phyloP scores from a whole-genome alignment of 352 stramenopile species.

The Aphanomyces invadans region DNA sequence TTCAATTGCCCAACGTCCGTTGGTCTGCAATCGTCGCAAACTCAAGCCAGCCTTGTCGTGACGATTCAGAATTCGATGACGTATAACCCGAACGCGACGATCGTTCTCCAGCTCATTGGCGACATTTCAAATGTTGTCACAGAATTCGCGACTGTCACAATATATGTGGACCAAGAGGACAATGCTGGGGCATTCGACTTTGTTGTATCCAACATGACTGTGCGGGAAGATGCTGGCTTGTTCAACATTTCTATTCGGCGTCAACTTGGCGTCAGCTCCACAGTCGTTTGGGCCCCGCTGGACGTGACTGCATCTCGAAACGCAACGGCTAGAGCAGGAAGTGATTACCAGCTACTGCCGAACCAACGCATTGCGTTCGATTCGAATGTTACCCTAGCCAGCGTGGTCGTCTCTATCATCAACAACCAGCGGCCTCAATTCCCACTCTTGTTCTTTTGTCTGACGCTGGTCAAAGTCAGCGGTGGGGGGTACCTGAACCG shows the following conservation, averaged over 20 bases:
- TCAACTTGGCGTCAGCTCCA: not conserved
- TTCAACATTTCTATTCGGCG: not conserved
- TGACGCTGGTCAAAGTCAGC: not conserved
- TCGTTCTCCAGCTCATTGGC: not conserved
- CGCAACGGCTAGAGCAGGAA: not conserved
- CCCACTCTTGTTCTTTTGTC: not conserved
- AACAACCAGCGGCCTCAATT: not conserved
- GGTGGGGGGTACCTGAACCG: conserved; percentile 1
- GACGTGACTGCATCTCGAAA: not conserved
- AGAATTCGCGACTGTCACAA: not conserved
- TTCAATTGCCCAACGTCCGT: not conserved
- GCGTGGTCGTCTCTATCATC: not conserved
- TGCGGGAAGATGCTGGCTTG: not conserved
- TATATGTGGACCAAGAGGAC: not conserved
- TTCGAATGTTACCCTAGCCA: not conserved
- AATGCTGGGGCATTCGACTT: conserved; percentile 9
- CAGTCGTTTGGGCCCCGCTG: not conserved
- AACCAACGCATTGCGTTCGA: not conserved
- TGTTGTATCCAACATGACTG: not conserved
- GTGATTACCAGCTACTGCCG: not conserved
- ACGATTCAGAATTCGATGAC: not conserved
- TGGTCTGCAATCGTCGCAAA: not conserved
- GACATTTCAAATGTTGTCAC: not conserved
- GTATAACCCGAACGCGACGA: not conserved
- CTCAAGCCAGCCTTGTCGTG: not conserved